phyloP scores from a whole-genome alignment of 164 flowering plant species.

The Cinnamomum micranthum region DNA sequence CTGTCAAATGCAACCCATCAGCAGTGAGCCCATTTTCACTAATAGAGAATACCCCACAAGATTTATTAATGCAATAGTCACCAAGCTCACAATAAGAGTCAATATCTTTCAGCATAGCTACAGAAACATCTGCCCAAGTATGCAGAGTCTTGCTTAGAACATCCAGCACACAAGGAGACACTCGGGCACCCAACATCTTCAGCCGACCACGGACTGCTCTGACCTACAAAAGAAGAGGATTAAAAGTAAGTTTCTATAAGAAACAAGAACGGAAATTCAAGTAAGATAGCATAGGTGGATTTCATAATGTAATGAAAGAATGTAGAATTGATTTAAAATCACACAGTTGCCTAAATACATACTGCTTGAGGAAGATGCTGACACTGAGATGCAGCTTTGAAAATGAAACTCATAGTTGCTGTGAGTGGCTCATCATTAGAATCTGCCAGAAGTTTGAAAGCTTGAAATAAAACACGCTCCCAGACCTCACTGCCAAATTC shows the following conservation, averaged over 20 bases:
- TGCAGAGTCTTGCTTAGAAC: slow-evolving; percentile 66
- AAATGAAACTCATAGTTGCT: slow-evolving; percentile 70
- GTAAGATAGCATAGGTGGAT: slow-evolving; percentile 1
- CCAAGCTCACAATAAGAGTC: slow-evolving; percentile 58
- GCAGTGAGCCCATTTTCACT: slow-evolving; percentile 48
- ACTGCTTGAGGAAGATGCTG: slow-evolving; percentile 94
- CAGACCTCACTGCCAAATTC: slow-evolving; percentile 87
- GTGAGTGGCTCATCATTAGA: slow-evolving; percentile 80
- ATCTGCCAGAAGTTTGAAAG: slow-evolving; percentile 59
- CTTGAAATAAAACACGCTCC: slow-evolving; percentile 69
- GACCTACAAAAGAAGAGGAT: slow-evolving; percentile 49
- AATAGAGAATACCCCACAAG: slow-evolving; percentile 36
- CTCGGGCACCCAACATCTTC: slow-evolving; percentile 68
- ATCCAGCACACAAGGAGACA: slow-evolving; percentile 76
- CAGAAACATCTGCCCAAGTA: slow-evolving; percentile 81
- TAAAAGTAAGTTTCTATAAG: not conserved
- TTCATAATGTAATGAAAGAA: slow-evolving; percentile 3
- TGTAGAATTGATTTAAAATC: slow-evolving; percentile 6
- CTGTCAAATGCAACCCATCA: slow-evolving; percentile 36
- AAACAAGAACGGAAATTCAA: not conserved
- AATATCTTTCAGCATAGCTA: slow-evolving; percentile 72
- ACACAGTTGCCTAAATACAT: slow-evolving; percentile 21
- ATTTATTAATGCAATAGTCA: slow-evolving; percentile 28
- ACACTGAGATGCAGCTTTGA: slow-evolving; percentile 86
- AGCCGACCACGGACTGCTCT: slow-evolving; percentile 74